These are phyloP conservation scores for Rhodamnia rubescens DNA, from an alignment of 345 rosid genomes.

Conservation along the genomic window DNA sequence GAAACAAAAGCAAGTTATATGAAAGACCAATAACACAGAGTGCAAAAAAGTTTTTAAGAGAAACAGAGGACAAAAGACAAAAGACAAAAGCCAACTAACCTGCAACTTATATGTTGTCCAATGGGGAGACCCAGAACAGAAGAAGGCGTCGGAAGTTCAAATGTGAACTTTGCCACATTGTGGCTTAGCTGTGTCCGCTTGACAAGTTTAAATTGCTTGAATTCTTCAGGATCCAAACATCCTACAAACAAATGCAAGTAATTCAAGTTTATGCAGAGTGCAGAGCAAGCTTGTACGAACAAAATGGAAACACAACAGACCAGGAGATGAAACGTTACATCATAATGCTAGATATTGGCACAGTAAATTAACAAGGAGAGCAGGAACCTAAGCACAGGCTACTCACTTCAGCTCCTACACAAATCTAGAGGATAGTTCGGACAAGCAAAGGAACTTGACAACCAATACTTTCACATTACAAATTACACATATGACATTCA, in stretches of 20 bases:
- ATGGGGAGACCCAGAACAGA: constrained; percentile 92
- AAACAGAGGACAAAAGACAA: background rate
- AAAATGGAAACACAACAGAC: background rate
- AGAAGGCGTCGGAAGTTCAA: constrained; percentile 65
- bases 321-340: background rate
- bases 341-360: background rate
- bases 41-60: background rate
- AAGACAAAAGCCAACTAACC: constrained; percentile 22
- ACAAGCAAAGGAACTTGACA: background rate
- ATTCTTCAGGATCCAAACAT: constrained; percentile 79
- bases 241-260: constrained; percentile 19
- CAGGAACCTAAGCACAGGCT: background rate
- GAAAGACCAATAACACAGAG: background rate
- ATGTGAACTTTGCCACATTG: constrained; percentile 87
- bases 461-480: background rate
- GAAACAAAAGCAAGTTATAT: background rate
- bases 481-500: background rate
- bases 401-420: background rate
- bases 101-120: constrained; percentile 97
- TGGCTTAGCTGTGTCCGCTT: constrained; percentile 78
- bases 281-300: background rate
- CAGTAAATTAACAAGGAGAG: background rate
- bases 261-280: background rate
- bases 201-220: constrained; percentile 85
- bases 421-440: background rate